These are phyloP conservation scores for Babesia caballi DNA, from an alignment of 169 alveolate genomes.

Conservation along the genomic window DNA sequence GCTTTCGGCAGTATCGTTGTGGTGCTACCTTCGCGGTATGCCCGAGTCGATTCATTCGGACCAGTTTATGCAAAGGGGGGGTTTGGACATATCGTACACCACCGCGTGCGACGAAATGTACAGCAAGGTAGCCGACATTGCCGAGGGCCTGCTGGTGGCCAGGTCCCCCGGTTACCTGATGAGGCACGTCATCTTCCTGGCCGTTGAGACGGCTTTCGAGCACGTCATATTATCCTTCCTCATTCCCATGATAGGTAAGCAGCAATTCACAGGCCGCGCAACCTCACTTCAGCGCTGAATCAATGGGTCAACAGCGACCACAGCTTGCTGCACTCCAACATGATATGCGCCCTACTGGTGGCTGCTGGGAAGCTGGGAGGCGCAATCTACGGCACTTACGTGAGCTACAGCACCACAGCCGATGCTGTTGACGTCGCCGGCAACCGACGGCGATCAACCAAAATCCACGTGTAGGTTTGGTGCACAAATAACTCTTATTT, in stretches of 20 bases:
- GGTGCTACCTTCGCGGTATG: slow-evolving; percentile 47
- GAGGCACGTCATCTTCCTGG: slow-evolving; percentile 31
- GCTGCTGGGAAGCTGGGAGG: slow-evolving; percentile 54
- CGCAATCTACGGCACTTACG: slow-evolving; percentile 15
- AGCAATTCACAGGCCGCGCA: background rate
- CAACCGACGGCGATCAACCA: no score
- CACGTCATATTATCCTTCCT: slow-evolving; percentile 24
- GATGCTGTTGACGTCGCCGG: no score
- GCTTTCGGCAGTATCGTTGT: slow-evolving; percentile 34
- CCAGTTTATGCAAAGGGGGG: slow-evolving; percentile 1
- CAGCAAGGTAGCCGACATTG: slow-evolving; percentile 32
- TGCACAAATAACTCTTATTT: no score
- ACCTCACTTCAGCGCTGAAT: background rate
- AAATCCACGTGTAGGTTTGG: no score
- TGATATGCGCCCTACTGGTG: slow-evolving; percentile 35
- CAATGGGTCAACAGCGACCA: background rate
- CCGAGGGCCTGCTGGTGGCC: slow-evolving; percentile 39
- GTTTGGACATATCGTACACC: slow-evolving; percentile 9
- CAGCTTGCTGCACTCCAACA: slow-evolving; percentile 1
- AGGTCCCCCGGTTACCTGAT: slow-evolving; percentile 8
- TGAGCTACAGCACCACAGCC: no score
- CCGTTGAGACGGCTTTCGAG: slow-evolving; percentile 61
- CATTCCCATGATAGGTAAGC: slow-evolving; percentile 39
- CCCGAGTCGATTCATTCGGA: slow-evolving; percentile 1
- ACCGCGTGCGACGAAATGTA: slow-evolving; percentile 23